Evolutionary conservation across 768 basidiomycete species (phyloP).

Genomic region (Clitopilus hobsonii): DNA sequence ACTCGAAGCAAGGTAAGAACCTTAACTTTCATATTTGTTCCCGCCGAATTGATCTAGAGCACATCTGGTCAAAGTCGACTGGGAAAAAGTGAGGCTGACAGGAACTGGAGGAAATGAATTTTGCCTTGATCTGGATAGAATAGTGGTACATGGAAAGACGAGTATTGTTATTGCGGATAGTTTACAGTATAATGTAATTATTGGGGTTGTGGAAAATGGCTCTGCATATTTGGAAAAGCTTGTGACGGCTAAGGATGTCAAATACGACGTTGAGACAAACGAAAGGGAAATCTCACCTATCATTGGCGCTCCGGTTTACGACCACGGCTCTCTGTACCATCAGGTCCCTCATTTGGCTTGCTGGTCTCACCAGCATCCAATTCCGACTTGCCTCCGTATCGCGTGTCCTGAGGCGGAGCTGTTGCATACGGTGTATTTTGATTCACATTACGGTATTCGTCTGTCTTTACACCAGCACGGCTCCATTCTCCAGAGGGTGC

Average conservation of each 20-base stretch:
- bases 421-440: slow-evolving; percentile 26
- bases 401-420: slow-evolving; percentile 22
- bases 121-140: no score
- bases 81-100: no score
- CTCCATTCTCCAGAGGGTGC: slow-evolving; percentile 43
- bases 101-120: no score
- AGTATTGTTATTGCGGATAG: no score
- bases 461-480: slow-evolving; percentile 31
- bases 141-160: no score
- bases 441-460: slow-evolving; percentile 26
- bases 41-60: no score
- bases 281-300: not conserved
- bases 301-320: slow-evolving; percentile 21
- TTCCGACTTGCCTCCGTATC: slow-evolving; percentile 21
- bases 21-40: no score
- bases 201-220: not conserved
- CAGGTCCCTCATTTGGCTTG: slow-evolving; percentile 28
- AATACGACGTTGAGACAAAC: not conserved
- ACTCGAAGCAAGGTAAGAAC: no score
- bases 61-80: no score
- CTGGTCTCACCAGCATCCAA: slow-evolving; percentile 30
- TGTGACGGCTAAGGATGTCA: not conserved
- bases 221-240: not conserved
- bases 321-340: slow-evolving; percentile 30
- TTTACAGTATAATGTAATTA: no score